These are phyloP conservation scores for Coprinopsis marcescibilis DNA, from an alignment of 768 basidiomycete species.

Conservation along the genomic window DNA sequence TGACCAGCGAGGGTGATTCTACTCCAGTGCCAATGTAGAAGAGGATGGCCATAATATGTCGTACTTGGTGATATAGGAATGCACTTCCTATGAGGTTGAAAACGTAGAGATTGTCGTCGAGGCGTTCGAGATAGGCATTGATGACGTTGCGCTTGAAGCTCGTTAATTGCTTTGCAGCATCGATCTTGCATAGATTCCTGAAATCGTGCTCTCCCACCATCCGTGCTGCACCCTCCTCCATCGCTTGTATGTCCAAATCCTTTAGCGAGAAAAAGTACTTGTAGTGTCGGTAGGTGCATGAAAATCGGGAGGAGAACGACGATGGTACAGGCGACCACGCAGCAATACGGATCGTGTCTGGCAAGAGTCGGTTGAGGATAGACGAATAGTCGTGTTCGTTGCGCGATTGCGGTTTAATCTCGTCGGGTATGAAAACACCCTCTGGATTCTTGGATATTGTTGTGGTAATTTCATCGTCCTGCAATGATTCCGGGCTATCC, in stretches of 20 bases:
- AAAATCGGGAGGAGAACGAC: constrained; percentile 83
- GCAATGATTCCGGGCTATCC: neutral
- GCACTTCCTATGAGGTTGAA: constrained; percentile 78
- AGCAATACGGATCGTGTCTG: constrained; percentile 81
- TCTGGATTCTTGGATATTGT: neutral
- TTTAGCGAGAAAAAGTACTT: constrained; percentile 89
- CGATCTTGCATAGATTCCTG: constrained; percentile 91
- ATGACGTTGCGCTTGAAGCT: constrained; percentile 53
- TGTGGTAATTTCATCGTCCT: constrained; percentile 5
- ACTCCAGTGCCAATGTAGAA: constrained; percentile 16
- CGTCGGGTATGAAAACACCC: neutral
- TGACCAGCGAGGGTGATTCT: constrained; percentile 53
- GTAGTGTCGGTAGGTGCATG: constrained; percentile 86
- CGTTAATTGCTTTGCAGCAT: constrained; percentile 86
- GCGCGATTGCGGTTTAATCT: constrained; percentile 2
- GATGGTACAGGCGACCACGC: constrained; percentile 89
- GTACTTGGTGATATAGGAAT: constrained; percentile 74
- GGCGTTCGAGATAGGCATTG: constrained; percentile 10
- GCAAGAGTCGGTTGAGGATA: constrained; percentile 83
- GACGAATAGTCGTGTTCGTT: constrained; percentile 71
- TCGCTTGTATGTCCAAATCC: constrained; percentile 61
- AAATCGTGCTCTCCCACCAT: constrained; percentile 93
- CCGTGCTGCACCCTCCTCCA: constrained; percentile 67
- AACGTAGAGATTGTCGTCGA: constrained; percentile 10
- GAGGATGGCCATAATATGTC: constrained; percentile 17